A percentile compares a stretch with the other conserved stretches of the same genome.
Conservation (phyloP, 2,329 filamentous ascomycete genomes). For the Macrophomina tecta region DNA sequence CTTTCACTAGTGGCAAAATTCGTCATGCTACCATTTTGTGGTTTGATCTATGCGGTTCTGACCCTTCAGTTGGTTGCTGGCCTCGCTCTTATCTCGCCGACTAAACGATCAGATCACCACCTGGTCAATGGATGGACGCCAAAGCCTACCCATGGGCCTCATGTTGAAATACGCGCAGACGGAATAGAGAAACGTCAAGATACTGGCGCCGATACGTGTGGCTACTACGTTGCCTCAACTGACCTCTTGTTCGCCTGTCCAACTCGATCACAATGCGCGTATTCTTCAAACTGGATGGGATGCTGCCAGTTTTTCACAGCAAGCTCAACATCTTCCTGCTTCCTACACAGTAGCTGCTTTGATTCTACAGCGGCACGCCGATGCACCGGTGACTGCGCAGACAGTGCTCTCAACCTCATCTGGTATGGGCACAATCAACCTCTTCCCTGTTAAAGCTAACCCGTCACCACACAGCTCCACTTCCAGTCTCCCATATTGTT, state of each 20-base stretch:
- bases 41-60: background rate
- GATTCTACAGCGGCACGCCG: background rate
- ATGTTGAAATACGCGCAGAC: background rate
- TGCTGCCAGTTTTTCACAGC: background rate
- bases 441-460: background rate
- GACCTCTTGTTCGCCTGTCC: background rate
- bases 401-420: background rate
- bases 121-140: conserved; percentile 9
- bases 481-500: background rate
- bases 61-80: background rate
- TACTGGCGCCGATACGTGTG: background rate
- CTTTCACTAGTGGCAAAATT: background rate
- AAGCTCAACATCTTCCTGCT: background rate
- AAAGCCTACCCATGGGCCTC: background rate
- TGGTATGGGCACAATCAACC: background rate
- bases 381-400: background rate
- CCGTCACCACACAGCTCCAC: background rate
- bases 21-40: background rate
- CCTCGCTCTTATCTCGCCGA: background rate
- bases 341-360: background rate
- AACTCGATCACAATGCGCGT: background rate
- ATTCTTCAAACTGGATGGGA: background rate
- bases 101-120: conserved; percentile 1
- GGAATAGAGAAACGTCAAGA: background rate
- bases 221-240: conserved; percentile 2